These are phyloP conservation scores for Afroboletus lepidellus DNA, from an alignment of 1,284 basidiomycete genomes.

Conservation along the genomic window DNA sequence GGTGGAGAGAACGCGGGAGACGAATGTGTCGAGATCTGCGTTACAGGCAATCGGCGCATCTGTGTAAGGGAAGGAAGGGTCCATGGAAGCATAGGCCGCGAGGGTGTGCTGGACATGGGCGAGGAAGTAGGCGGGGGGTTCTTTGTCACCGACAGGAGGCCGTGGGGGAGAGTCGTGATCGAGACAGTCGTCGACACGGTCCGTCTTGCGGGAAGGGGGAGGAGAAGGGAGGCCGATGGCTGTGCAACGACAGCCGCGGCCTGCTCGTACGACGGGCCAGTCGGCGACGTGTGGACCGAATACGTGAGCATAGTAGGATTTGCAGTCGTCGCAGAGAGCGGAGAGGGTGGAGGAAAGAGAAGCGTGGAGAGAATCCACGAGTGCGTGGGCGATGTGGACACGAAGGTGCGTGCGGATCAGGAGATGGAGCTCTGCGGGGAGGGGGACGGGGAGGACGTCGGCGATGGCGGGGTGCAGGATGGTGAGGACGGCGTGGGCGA, in stretches of 20 bases:
- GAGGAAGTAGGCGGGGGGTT: slow-evolving; percentile 35
- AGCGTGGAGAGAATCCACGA: slow-evolving; percentile 30
- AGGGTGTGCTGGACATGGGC: slow-evolving; percentile 28
- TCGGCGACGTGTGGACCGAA: slow-evolving; percentile 33
- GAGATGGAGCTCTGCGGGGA: slow-evolving; percentile 52
- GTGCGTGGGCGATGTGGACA: slow-evolving; percentile 23
- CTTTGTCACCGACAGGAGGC: slow-evolving; percentile 27
- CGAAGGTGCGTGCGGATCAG: slow-evolving; percentile 33
- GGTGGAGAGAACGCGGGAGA: slow-evolving; percentile 27
- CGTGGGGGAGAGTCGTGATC: slow-evolving; percentile 20
- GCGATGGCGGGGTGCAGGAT: slow-evolving; percentile 40
- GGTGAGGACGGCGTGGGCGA: slow-evolving; percentile 53
- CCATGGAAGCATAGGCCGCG: slow-evolving; percentile 26
- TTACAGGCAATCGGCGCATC: slow-evolving; percentile 16
- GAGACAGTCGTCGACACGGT: slow-evolving; percentile 8
- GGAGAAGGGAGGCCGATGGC: slow-evolving; percentile 19
- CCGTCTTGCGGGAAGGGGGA: slow-evolving; percentile 9
- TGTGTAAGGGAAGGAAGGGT: slow-evolving; percentile 27
- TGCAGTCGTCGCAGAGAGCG: slow-evolving; percentile 32
- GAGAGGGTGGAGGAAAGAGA: slow-evolving; percentile 22
- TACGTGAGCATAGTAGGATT: slow-evolving; percentile 32
- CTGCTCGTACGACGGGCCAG: slow-evolving; percentile 32
- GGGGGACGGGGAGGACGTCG: slow-evolving; percentile 23
- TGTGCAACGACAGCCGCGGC: slow-evolving; percentile 29
- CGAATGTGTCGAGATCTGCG: slow-evolving; percentile 27